Evolutionary conservation across 2,329 filamentous ascomycete species (phyloP), one percentile per base, ranked within the genome.

Genomic region (Penicillium sp.): DNA sequence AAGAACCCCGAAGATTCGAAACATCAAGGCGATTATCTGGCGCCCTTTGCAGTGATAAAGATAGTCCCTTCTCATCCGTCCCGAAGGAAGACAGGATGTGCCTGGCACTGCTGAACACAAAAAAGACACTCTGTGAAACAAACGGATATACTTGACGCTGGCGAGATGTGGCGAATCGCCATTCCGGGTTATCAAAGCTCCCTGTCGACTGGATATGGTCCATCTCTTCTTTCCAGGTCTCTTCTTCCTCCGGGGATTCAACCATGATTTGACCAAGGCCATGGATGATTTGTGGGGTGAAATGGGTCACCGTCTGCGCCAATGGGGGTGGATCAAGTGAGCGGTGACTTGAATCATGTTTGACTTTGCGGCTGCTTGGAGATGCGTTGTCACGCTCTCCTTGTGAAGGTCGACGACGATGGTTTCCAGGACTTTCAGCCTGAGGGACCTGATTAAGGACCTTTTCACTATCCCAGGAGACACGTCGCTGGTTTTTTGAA

Each of bases 71-170:
- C n/a, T 54, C 26, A 37, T 66, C 62, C 27, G 58, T 61, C 52
- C 70, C 66, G 64, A 80, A 79, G 9, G 78, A 80, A 39, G 60
- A 67, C 4, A 79, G 51, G 10, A 81, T 70, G 46, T 77, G 73
- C 29, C 63, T 69, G 23, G 75, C 70, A 51, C 67, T 74, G 59
- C 78, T 74, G 45, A 81, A 59, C 14, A 76, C 71, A 58, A 75
- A 81, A 56, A 74, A 77, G 1, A 79, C 69, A 53, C 77, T 80
- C 58, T 80, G 79, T 8, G 72, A 69, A 50, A 79, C 58, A 58
- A 79, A 80, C 5, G 74, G 67, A 50, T 75, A 77, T 16, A 66
- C 70, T 44, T 72, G 62, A 19, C 72, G 72, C 55, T 78, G 75
- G 5, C 66, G 65, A 39, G 59, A 54, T n/a, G 74, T 74, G 45